These are phyloP conservation scores for Chrysoporthe deuterocubensis DNA, from an alignment of 2,329 filamentous ascomycete genomes.

Conservation along the genomic window DNA sequence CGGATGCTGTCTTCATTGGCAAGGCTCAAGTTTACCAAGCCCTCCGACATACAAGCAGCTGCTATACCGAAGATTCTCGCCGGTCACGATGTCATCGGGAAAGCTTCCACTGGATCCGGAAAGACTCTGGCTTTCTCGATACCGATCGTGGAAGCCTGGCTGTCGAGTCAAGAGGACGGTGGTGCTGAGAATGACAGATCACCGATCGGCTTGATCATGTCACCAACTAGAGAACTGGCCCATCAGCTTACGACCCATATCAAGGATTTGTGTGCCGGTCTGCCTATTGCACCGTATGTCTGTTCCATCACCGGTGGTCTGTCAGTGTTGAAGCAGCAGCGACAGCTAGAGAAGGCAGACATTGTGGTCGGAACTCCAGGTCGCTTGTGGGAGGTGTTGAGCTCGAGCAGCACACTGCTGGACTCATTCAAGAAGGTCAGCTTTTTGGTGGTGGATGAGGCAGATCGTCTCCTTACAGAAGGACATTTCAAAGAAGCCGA, in stretches of 20 bases:
- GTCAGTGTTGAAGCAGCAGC: constrained; percentile 92
- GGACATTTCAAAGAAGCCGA: constrained; percentile 95
- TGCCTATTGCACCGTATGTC: constrained; percentile 69
- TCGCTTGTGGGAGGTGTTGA: constrained; percentile 91
- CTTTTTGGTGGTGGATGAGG: constrained; percentile 92
- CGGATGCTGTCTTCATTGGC: constrained; percentile 74
- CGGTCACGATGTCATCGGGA: constrained; percentile 91
- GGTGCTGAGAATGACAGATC: constrained; percentile 42
- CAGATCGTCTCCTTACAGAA: constrained; percentile 86
- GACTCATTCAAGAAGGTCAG: constrained; percentile 71
- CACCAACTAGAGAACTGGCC: constrained; percentile 90
- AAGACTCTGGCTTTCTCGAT: constrained; percentile 96
- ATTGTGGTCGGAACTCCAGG: constrained; percentile 94
- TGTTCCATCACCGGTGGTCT: constrained; percentile 90
- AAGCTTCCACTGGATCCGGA: constrained; percentile 93
- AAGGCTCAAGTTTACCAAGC: constrained; percentile 77
- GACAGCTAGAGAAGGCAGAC: constrained; percentile 81
- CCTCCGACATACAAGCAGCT: constrained; percentile 79
- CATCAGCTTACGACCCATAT: constrained; percentile 89
- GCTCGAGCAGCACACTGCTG: constrained; percentile 71
- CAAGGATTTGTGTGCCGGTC: constrained; percentile 68
- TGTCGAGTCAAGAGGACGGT: constrained; percentile 52
- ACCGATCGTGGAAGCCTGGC: constrained; percentile 84
- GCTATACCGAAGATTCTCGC: constrained; percentile 81
- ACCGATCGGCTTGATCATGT: constrained; percentile 80